A percentile compares a stretch with the other conserved stretches of the same genome.
phyloP scores from a whole-genome alignment of 2,329 filamentous ascomycete genomes.

The Xylaria multiplex region DNA sequence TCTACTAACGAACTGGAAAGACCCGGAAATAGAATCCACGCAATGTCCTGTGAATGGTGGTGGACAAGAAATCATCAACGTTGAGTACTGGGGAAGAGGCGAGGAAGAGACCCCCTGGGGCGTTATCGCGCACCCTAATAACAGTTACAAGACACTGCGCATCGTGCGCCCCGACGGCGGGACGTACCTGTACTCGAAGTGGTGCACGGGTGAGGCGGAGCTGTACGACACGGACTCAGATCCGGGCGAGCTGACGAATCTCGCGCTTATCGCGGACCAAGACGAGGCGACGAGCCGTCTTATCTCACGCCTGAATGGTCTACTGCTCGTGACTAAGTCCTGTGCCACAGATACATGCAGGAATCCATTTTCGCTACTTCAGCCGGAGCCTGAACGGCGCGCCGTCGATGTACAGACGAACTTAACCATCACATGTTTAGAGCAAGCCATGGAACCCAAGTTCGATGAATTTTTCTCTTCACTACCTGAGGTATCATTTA shows the following conservation, averaged over 20 bases:
- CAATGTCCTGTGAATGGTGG: constrained; percentile 23
- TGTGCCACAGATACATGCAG: constrained; percentile 33
- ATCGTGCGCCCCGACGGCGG: constrained; percentile 29
- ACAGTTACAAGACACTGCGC: constrained; percentile 35
- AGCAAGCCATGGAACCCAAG: constrained; percentile 32
- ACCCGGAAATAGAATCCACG: constrained; percentile 6
- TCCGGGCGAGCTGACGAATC: constrained; percentile 31
- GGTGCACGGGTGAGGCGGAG: constrained; percentile 36
- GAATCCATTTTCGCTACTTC: constrained; percentile 34
- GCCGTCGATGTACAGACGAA: constrained; percentile 14
- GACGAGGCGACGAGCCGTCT: constrained; percentile 40
- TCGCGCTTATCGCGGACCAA: constrained; percentile 13
- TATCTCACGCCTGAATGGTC: constrained; percentile 31
- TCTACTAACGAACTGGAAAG: constrained; percentile 29
- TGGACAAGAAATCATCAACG: constrained; percentile 33
- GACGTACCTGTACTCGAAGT: constrained; percentile 32
- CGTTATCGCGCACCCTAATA: constrained; percentile 13
- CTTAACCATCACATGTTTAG: constrained; percentile 34
- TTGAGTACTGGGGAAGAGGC: constrained; percentile 37
- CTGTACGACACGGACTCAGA: constrained; percentile 34
- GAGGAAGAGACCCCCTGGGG: constrained; percentile 28
- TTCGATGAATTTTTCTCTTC: constrained; percentile 34
- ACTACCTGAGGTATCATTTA: constrained; percentile 26
- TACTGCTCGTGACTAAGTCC: constrained; percentile 33
- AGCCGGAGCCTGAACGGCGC: constrained; percentile 28